These are phyloP conservation scores for Thecaphora thlaspeos DNA, from an alignment of 1,284 basidiomycete species.

Conservation along the genomic window DNA sequence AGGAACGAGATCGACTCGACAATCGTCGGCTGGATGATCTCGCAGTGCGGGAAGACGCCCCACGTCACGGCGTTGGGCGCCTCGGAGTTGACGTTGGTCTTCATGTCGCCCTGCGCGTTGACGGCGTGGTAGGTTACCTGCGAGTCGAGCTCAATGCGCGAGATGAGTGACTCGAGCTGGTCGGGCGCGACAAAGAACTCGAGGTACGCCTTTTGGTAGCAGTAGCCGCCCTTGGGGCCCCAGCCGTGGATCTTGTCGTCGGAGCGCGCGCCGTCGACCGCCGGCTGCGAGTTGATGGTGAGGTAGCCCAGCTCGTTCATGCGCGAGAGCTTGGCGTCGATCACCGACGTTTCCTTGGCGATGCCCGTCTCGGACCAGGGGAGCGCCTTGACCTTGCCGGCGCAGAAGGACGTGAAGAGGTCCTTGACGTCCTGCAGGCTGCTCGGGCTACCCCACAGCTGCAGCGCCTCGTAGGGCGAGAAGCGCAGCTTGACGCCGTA, in stretches of 20 bases:
- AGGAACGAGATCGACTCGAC: constrained; percentile 68
- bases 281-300: constrained; percentile 97
- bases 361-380: constrained; percentile 95
- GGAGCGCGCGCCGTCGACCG: constrained; percentile 77
- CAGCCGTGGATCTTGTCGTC: constrained; percentile 66
- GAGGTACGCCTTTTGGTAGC: constrained; percentile 76
- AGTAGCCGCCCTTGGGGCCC: constrained; percentile 60
- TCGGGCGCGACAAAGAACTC: constrained; percentile 87
- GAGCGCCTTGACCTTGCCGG: constrained; percentile 64
- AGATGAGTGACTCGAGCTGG: constrained; percentile 73
- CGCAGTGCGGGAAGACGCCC: constrained; percentile 90
- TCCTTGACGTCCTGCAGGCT: constrained; percentile 48
- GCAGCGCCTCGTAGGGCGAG: constrained; percentile 73
- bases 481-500: constrained; percentile 67
- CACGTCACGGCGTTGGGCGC: constrained; percentile 98
- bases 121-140: constrained; percentile 96
- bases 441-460: constrained; percentile 38
- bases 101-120: constrained; percentile 77
- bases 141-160: constrained; percentile 81
- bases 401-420: constrained; percentile 59
- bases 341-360: constrained; percentile 79
- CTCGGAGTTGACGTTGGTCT: constrained; percentile 86
- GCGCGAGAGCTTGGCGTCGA: constrained; percentile 73
- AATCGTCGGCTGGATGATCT: constrained; percentile 96
- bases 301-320: constrained; percentile 85